Evolutionary conservation across 2,329 filamentous ascomycete species (phyloP).

Genomic region (Chalaropsis ovoidea): DNA sequence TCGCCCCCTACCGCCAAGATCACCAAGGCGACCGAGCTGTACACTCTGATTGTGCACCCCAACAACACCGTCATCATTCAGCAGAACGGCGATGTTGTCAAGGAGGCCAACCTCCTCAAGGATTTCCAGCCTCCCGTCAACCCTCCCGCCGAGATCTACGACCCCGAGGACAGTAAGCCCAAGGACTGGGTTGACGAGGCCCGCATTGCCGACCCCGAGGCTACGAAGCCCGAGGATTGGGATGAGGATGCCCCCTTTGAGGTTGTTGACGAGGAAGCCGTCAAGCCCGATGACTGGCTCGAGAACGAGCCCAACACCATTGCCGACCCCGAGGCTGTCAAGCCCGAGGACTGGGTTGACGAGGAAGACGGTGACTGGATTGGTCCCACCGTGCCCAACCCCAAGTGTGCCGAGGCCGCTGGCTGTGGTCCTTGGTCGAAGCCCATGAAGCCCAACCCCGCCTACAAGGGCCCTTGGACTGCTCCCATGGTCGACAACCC

Average conservation of each 20-base stretch:
- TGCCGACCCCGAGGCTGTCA: slow-evolving; percentile 86
- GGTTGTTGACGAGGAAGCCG: slow-evolving; percentile 86
- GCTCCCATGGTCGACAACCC: slow-evolving; percentile 93
- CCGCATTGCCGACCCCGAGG: slow-evolving; percentile 82
- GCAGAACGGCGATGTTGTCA: slow-evolving; percentile 80
- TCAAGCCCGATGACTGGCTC: slow-evolving; percentile 90
- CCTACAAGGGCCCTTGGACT: slow-evolving; percentile 98
- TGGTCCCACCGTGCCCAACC: slow-evolving; percentile 80
- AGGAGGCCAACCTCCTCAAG: slow-evolving; percentile 84
- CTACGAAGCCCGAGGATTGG: slow-evolving; percentile 96
- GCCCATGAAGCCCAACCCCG: slow-evolving; percentile 88
- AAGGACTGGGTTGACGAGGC: slow-evolving; percentile 91
- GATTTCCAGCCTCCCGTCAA: slow-evolving; percentile 92
- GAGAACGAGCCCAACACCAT: slow-evolving; percentile 74
- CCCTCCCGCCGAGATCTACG: slow-evolving; percentile 88
- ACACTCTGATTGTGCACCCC: slow-evolving; percentile 91
- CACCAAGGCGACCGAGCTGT: slow-evolving; percentile 84
- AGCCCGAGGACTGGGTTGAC: slow-evolving; percentile 99
- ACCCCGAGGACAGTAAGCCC: slow-evolving; percentile 86
- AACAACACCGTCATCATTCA: slow-evolving; percentile 92
- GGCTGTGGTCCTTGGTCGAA: slow-evolving; percentile 89
- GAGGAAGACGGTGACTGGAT: slow-evolving; percentile 99
- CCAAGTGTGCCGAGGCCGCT: slow-evolving; percentile 86
- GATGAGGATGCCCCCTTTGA: slow-evolving; percentile 96
- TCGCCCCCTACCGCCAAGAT: slow-evolving; percentile 76